A percentile compares a stretch with the other conserved stretches of the same genome.
Conservation (phyloP, 2,329 filamentous ascomycete species). For the Colletotrichum godetiae region DNA sequence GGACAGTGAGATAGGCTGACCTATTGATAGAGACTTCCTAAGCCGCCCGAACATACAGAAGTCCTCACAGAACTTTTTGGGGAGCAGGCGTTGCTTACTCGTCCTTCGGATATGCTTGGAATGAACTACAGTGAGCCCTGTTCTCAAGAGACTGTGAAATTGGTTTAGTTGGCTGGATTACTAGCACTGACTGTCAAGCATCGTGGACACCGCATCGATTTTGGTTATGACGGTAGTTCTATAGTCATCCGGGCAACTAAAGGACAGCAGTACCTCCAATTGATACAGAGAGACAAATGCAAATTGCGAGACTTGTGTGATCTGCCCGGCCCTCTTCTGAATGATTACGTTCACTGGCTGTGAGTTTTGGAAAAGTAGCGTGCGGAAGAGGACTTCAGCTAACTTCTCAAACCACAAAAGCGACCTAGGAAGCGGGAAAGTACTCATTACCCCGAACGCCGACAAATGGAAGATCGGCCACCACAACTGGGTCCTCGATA, state of each 20-base stretch:
- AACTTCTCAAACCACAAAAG: neutral
- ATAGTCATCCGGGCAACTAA: constrained; percentile 57
- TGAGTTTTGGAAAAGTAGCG: neutral
- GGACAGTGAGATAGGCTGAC: neutral
- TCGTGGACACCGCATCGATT: constrained; percentile 60
- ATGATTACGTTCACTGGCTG: constrained; percentile 70
- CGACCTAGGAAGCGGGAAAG: constrained; percentile 48
- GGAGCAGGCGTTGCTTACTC: constrained; percentile 60
- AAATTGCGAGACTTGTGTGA: constrained; percentile 48
- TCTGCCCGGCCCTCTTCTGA: constrained; percentile 61
- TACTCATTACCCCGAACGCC: constrained; percentile 42
- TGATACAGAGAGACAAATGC: constrained; percentile 48
- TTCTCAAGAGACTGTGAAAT: fast-evolving
- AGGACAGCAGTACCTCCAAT: constrained; percentile 36
- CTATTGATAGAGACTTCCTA: constrained; percentile 56
- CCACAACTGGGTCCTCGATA: constrained; percentile 49
- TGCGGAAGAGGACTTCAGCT: neutral
- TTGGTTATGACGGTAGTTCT: constrained; percentile 57
- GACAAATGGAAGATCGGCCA: constrained; percentile 26
- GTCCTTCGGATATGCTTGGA: constrained; percentile 60
- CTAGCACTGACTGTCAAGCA: constrained; percentile 40
- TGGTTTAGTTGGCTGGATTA: neutral
- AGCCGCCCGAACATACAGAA: constrained; percentile 55
- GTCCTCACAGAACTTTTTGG: constrained; percentile 65
- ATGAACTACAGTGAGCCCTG: constrained; percentile 59